Conservation (phyloP, 352 stramenopile genomes). For the Phytophthora lateralis region DNA sequence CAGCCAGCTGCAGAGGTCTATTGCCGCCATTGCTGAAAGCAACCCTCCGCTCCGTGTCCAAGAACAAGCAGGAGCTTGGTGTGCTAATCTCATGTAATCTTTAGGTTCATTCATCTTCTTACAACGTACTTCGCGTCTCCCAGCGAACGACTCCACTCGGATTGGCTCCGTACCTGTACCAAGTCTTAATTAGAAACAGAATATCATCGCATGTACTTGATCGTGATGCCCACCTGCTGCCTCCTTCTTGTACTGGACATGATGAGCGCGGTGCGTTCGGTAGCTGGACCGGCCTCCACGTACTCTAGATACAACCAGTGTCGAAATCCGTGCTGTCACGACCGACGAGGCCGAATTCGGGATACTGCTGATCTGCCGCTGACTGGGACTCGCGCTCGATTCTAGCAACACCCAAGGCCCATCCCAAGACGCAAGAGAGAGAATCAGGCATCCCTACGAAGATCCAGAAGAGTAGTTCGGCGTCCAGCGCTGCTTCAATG, state of each 20-base stretch:
- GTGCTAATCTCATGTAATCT: conserved; percentile 40
- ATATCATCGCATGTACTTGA: conserved; percentile 25
- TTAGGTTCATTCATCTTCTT: conserved; percentile 46
- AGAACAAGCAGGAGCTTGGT: conserved; percentile 7
- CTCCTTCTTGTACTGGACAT: conserved; percentile 34
- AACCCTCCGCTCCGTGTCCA: background rate
- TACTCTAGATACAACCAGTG: conserved; percentile 43
- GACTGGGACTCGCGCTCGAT: conserved; percentile 30
- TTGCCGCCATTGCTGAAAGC: conserved; percentile 13
- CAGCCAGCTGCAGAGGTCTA: conserved; percentile 4
- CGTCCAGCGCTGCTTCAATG: conserved; percentile 33
- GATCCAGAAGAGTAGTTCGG: conserved; percentile 28
- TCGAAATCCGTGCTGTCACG: conserved; percentile 48
- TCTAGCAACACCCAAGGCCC: conserved; percentile 34
- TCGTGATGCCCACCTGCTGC: conserved; percentile 31
- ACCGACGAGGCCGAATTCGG: conserved; percentile 34
- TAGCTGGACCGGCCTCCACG: conserved; percentile 10
- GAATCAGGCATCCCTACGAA: conserved; percentile 32
- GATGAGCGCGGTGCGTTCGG: background rate
- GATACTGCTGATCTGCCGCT: conserved; percentile 32
- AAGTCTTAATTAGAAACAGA: conserved; percentile 42
- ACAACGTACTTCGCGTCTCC: conserved; percentile 38
- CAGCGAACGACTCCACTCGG: conserved; percentile 30
- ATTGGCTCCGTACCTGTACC: conserved; percentile 36
- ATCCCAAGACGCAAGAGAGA: conserved; percentile 37